phyloP scores from a whole-genome alignment of 352 stramenopile genomes.

The Phytophthora pluvialis region DNA sequence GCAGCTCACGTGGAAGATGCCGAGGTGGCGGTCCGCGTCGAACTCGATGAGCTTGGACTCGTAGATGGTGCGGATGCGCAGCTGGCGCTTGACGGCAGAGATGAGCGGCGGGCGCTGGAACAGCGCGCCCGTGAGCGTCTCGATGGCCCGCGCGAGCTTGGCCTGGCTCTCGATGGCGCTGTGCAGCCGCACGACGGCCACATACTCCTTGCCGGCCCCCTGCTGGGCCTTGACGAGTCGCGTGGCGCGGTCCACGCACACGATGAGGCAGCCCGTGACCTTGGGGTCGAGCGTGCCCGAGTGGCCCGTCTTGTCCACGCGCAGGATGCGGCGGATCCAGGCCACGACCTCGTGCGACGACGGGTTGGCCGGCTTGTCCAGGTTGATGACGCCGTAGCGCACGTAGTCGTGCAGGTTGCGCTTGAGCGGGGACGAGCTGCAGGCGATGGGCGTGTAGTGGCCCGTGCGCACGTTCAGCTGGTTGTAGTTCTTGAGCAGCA shows the following conservation, averaged over 20 bases:
- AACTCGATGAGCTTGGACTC: conserved; percentile 99
- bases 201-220: conserved; percentile 99
- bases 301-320: conserved; percentile 99
- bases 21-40: conserved; percentile 97
- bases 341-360: conserved; percentile 99
- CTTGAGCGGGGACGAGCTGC: conserved; percentile 96
- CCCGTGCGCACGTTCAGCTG: conserved; percentile 98
- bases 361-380: conserved; percentile 99
- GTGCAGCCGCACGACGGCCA: conserved; percentile 98
- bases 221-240: conserved; percentile 92
- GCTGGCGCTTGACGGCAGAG: conserved; percentile 99
- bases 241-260: conserved; percentile 99
- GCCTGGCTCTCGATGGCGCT: conserved; percentile 93
- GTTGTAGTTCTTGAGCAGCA: conserved; percentile 99
- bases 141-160: conserved; percentile 95
- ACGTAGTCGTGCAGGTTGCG: conserved; percentile 98
- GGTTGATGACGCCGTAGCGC: conserved; percentile 99
- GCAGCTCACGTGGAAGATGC: conserved; percentile 97
- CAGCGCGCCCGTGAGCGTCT: conserved; percentile 99
- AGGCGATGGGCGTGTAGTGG: conserved; percentile 99
- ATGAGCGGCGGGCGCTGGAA: conserved; percentile 99
- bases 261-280: conserved; percentile 99
- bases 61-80: conserved; percentile 99
- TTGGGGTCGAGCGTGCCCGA: conserved; percentile 99
- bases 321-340: conserved; percentile 99